phyloP scores from a whole-genome alignment of 2,329 filamentous ascomycete species.

The Diplocarpon rosae region DNA sequence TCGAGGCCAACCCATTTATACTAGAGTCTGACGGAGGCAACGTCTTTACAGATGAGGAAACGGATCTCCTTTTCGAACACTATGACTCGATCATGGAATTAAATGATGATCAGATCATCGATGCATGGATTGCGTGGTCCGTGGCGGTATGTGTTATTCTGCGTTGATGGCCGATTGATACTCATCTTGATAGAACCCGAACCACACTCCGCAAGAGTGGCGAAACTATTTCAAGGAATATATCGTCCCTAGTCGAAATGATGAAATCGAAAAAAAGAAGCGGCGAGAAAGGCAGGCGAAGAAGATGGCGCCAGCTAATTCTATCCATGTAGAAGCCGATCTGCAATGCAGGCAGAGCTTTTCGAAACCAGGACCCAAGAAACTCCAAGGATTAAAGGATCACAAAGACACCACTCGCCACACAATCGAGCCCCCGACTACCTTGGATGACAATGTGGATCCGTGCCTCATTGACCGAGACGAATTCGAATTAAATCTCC shows the following conservation, averaged over 20 bases:
- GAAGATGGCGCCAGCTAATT: background rate
- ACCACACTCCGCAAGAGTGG: slow-evolving; percentile 27
- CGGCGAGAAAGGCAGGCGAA: background rate
- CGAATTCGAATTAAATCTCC: slow-evolving; percentile 15
- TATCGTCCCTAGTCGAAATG: slow-evolving; percentile 12
- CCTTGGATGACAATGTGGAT: background rate
- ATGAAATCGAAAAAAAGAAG: background rate
- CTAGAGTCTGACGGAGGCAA: slow-evolving; percentile 4
- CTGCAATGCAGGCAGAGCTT: background rate
- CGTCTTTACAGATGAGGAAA: slow-evolving; percentile 21
- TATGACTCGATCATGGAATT: slow-evolving; percentile 20
- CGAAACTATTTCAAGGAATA: slow-evolving; percentile 21
- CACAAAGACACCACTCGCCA: slow-evolving; percentile 10
- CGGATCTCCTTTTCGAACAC: slow-evolving; percentile 9
- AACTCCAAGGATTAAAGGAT: slow-evolving; percentile 9
- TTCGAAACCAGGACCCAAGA: background rate
- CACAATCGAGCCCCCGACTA: background rate
- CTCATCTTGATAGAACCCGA: slow-evolving; percentile 15
- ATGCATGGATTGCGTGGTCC: slow-evolving; percentile 24
- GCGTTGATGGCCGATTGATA: background rate
- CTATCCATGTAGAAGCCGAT: background rate
- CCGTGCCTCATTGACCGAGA: slow-evolving; percentile 9
- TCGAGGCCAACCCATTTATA: slow-evolving; percentile 1
- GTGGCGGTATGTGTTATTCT: slow-evolving; percentile 11
- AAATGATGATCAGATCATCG: slow-evolving; percentile 13